These are phyloP conservation scores for Trypanosoma lewisi DNA, from an alignment of 208 protist species.

Conservation along the genomic window DNA sequence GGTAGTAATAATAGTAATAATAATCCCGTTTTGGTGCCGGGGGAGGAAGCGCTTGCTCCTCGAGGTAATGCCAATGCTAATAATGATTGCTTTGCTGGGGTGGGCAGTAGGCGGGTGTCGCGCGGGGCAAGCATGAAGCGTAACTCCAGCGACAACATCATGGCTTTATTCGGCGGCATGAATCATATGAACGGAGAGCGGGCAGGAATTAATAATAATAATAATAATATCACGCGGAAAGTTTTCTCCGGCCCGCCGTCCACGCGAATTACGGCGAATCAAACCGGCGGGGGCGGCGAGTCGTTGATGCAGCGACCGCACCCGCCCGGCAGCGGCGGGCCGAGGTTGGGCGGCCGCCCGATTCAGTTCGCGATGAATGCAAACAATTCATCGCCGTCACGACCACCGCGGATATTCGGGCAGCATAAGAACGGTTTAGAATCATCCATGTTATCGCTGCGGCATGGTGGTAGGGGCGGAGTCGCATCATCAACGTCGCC, in stretches of 20 bases:
- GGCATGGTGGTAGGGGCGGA: not conserved
- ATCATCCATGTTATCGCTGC: not conserved
- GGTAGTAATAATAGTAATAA: not conserved
- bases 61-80: too few species aligned
- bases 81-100: too few species aligned
- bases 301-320: conserved; percentile 4
- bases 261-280: conserved; percentile 3
- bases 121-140: too few species aligned
- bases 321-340: conserved; percentile 17
- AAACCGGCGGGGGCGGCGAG: not conserved
- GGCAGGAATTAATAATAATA: not conserved
- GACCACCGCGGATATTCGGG: not conserved
- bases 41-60: not conserved
- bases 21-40: not conserved
- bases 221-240: conserved; percentile 12
- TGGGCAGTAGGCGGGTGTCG: too few species aligned
- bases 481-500: not conserved
- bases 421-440: not conserved
- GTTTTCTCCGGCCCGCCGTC: conserved; percentile 26
- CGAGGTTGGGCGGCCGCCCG: conserved; percentile 6
- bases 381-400: conserved; percentile 12
- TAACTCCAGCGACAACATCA: conserved; percentile 24
- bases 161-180: conserved; percentile 12
- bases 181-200: not conserved
- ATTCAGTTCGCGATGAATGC: conserved; percentile 21